Evolutionary conservation across 306 rosid genomes (phyloP).

Genomic region (Begonia masoniana): DNA sequence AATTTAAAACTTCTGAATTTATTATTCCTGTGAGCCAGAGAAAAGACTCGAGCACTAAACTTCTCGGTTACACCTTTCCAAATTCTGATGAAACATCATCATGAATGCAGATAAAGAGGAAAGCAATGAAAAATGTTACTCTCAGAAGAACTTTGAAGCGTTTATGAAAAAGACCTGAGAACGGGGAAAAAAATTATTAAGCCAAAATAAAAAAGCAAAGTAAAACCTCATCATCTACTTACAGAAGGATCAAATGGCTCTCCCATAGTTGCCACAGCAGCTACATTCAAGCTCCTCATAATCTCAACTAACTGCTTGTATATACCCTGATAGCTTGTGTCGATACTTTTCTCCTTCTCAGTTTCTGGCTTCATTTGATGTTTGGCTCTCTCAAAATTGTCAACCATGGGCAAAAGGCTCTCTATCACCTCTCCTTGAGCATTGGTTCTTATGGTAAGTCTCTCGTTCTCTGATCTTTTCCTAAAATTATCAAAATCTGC

Average conservation of each 20-base stretch:
- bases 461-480: conserved; percentile 63
- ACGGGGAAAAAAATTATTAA: no score
- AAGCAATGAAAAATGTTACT: no score
- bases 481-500: conserved; percentile 93
- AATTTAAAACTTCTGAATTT: no score
- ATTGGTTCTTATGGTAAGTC: conserved; percentile 28
- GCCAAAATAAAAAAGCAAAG: no score
- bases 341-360: conserved; percentile 68
- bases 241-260: conserved; percentile 86
- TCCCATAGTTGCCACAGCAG: conserved; percentile 62
- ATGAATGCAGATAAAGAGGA: no score
- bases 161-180: no score
- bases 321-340: conserved; percentile 81
- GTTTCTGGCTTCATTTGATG: conserved; percentile 50
- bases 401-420: conserved; percentile 75
- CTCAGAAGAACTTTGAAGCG: no score
- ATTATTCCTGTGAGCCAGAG: no score
- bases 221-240: conserved; percentile 12
- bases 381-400: conserved; percentile 70
- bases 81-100: no score
- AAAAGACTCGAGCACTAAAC: no score
- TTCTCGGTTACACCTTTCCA: no score
- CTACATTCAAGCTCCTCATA: conserved; percentile 58
- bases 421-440: conserved; percentile 60
- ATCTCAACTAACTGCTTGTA: conserved; percentile 88